Base-by-base conservation (phyloP, 164 flowering plant species). In the Sextonia rubra region DNA sequence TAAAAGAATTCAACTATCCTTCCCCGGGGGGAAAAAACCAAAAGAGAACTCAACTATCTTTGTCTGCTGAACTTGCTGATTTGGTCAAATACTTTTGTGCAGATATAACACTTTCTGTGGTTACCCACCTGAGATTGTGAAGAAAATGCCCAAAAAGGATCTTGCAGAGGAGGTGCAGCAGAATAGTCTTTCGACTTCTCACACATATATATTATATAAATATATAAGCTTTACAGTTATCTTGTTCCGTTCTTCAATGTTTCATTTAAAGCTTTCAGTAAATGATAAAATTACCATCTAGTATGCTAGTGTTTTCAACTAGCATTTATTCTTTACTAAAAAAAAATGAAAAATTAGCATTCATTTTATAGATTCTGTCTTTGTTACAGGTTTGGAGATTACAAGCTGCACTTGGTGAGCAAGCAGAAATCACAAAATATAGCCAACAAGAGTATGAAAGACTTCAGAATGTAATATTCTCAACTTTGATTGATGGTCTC, bases 401-500 rank as follows among this genome's bases (percentile, higher is more conserved):
- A 61, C 91, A 87, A 75, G 89, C 89, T 27, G 89, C 91, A 60
- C 91, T 94, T 37, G 95, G 94, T 55, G 96, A 90, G 81, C 97
- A 94, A 78, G 81, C 92, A 58, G 97, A 92, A 83, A 88, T 92
- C 71, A 92, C 97, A 56, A 94, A 94, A 80, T 85, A 78, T 77
- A 90, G 92, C 81, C 97, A 88, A 80, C 94, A 87, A 82, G 97
- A 91, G 82, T 94, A 80, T 72, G 97, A 91, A 79, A 87, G 94
- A 73, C 91, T 92, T 80, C 93, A 90, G 80, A 86, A 86, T 87
- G 99, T 94, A 91, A 85, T 22, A 1, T 76, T 79, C 77, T 77
- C 64, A 64, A 58, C 66, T 79, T 83, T 61, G 68, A n/a, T 44
- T 14, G 61, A 37, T 30, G 48, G 52, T 67, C 14, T 37, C 44